Evolutionary conservation across 257 asterid genomes (phyloP), one percentile per base, ranked within the genome.

Genomic region (Ajuga chamaepitys): DNA sequence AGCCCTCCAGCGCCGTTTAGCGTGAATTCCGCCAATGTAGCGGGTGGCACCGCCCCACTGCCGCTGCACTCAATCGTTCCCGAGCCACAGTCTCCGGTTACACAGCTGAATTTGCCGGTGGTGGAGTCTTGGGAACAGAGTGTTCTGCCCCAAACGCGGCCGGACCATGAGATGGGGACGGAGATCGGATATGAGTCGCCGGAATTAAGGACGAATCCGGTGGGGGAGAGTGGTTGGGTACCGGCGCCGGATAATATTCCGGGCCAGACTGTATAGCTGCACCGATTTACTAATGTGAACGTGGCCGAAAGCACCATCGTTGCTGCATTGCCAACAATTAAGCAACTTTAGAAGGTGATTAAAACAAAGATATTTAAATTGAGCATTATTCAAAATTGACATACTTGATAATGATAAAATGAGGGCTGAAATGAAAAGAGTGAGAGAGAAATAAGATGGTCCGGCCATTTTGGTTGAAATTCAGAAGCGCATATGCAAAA

Each of bases 1-100:
- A 80, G 74, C 8, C 90, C 95, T 1, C 62, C 83, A 0, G 88
- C 81, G 6, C 96, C 96, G 40, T 86, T 82, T 8, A 88, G 80
- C 0, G 95, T 88, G 81, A 88, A 88, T 74, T 86, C 96, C 0
- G 96, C 96, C 57, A 88, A 53, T 0, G 92, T 86, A 1, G 87
- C 85, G 0, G 96, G 95, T 0, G 96, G 91, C 2, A 21, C 66
- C 0, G 90, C 88, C 6, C 96, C 94, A 0, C 65, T 70, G 9
- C 89, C 96, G 42, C 59, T 7, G 66, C 96, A 88, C 21, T 86
- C 91, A 0, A 80, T 13, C 0, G 81, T 24, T 0, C 88, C 92
- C 26, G 95, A 84, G 63, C 81, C 90, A 61, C 95, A 88, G 57
- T 88, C 96, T 0, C 84, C 95, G 0, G 95, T 88, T 0, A 46